Evolutionary conservation across 2,329 filamentous ascomycete species (phyloP).

Genomic region (Cladosporium sp.): DNA sequence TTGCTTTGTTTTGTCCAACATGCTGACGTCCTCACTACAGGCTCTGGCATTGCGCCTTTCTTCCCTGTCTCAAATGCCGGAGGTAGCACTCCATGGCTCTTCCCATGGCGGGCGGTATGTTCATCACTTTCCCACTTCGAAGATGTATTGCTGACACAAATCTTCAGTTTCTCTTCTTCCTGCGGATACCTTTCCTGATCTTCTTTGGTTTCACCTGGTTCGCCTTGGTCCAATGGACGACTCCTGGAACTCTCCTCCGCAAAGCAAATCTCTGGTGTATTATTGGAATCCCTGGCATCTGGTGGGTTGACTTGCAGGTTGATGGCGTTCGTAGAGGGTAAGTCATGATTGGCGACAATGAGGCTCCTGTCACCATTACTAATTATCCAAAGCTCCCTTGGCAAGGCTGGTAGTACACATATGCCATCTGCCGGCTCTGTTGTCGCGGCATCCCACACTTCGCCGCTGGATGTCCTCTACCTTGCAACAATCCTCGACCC

Average conservation of each 20-base stretch:
- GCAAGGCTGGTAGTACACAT: slow-evolving; percentile 64
- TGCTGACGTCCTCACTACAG: slow-evolving; percentile 50
- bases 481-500: slow-evolving; percentile 95
- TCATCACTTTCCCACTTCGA: neutral
- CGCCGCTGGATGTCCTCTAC: slow-evolving; percentile 89
- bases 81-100: slow-evolving; percentile 62
- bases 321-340: slow-evolving; percentile 92
- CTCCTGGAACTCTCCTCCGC: slow-evolving; percentile 67
- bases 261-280: slow-evolving; percentile 88
- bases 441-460: slow-evolving; percentile 89
- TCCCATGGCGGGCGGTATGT: slow-evolving; percentile 44
- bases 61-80: slow-evolving; percentile 73
- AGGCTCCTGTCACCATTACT: slow-evolving; percentile 6
- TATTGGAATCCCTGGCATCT: slow-evolving; percentile 85
- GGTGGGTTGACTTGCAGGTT: slow-evolving; percentile 98
- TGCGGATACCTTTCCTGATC: slow-evolving; percentile 79
- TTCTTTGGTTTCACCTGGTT: slow-evolving; percentile 50
- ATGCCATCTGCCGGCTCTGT: slow-evolving; percentile 78
- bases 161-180: slow-evolving; percentile 68
- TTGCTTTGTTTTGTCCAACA: neutral
- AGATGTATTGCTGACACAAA: neutral
- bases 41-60: slow-evolving; percentile 94
- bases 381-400: slow-evolving; percentile 58
- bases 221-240: slow-evolving; percentile 66
- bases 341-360: slow-evolving; percentile 27